Evolutionary conservation across 208 protist species (phyloP).

Genomic region (Wallacemonas sp.): DNA sequence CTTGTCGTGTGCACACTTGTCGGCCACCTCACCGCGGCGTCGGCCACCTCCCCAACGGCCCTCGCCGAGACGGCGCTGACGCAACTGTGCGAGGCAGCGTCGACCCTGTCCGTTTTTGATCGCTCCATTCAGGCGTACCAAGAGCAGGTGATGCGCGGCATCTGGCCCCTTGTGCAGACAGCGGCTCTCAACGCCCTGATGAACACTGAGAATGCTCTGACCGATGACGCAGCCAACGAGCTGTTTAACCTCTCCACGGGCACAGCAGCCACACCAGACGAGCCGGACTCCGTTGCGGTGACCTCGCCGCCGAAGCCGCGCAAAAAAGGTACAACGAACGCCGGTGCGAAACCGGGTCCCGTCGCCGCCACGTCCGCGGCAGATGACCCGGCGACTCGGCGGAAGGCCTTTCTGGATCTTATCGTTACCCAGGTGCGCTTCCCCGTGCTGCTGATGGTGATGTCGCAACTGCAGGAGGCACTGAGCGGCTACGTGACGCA

Average conservation of each 20-base stretch:
- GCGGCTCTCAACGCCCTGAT: background rate
- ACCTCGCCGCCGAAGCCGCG: background rate
- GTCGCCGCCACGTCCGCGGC: background rate
- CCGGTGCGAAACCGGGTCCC: background rate
- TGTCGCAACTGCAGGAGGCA: constrained; percentile 2
- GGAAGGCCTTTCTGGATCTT: background rate
- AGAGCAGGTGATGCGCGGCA: background rate
- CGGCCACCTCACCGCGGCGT: background rate
- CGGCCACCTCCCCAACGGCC: background rate
- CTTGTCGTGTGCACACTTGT: background rate
- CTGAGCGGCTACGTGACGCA: constrained; percentile 4
- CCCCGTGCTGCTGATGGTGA: background rate
- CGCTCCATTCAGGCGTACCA: background rate
- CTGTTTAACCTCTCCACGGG: background rate
- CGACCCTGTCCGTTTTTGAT: background rate
- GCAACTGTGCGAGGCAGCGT: background rate
- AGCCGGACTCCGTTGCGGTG: too few species aligned
- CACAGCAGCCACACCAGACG: background rate
- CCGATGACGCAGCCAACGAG: background rate
- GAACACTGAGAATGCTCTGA: background rate
- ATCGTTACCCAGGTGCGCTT: constrained; percentile 1
- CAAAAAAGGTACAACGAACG: background rate
- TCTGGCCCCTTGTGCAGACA: background rate
- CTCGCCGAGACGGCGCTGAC: background rate
- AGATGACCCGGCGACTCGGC: background rate